Evolutionary conservation across 192 early-diverging fungal species (phyloP).

Genomic region (Hyaloraphidium curvatum): DNA sequence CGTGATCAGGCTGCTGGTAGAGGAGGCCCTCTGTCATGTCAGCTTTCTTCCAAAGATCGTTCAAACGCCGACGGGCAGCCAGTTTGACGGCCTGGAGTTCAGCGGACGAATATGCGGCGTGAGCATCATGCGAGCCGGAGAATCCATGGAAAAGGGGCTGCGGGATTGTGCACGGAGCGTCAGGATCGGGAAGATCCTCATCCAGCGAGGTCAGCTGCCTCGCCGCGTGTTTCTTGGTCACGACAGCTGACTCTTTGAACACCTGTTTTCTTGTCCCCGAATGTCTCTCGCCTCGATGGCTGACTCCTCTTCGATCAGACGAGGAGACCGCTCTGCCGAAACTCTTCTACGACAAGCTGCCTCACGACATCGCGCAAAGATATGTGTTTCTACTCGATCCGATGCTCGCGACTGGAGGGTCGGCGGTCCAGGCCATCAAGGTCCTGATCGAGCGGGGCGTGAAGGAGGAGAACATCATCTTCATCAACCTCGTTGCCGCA

Average conservation of each 20-base stretch:
- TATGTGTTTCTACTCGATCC: slow-evolving; percentile 79
- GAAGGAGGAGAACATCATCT: slow-evolving; percentile 63
- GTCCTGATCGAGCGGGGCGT: slow-evolving; percentile 69
- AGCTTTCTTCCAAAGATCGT: slow-evolving; percentile 64
- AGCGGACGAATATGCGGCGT: slow-evolving; percentile 81
- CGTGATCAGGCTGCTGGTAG: slow-evolving; percentile 57
- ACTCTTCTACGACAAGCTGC: slow-evolving; percentile 85
- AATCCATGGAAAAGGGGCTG: slow-evolving; percentile 58
- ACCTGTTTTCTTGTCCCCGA: too few relatives aligned
- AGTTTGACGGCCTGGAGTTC: slow-evolving; percentile 55
- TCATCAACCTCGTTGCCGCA: slow-evolving; percentile 73
- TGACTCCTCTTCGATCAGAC: too few relatives aligned
- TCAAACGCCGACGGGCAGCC: slow-evolving; percentile 52
- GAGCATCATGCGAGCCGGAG: slow-evolving; percentile 92
- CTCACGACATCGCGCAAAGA: slow-evolving; percentile 61
- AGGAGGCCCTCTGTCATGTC: slow-evolving; percentile 84
- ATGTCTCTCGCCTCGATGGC: too few relatives aligned
- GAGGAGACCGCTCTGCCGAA: slow-evolving; percentile 80
- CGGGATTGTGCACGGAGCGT: slow-evolving; percentile 33
- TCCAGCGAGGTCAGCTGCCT: too few relatives aligned
- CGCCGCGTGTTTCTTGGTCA: too few relatives aligned
- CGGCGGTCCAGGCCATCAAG: slow-evolving; percentile 79
- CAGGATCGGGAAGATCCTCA: slow-evolving; percentile 86
- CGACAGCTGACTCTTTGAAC: too few relatives aligned
- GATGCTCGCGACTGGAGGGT: slow-evolving; percentile 90